A percentile compares a stretch with the other conserved stretches of the same genome.
Evolutionary conservation across 257 asterid genomes (phyloP).

Genomic region (Nicotiana tomentosiformis): DNA sequence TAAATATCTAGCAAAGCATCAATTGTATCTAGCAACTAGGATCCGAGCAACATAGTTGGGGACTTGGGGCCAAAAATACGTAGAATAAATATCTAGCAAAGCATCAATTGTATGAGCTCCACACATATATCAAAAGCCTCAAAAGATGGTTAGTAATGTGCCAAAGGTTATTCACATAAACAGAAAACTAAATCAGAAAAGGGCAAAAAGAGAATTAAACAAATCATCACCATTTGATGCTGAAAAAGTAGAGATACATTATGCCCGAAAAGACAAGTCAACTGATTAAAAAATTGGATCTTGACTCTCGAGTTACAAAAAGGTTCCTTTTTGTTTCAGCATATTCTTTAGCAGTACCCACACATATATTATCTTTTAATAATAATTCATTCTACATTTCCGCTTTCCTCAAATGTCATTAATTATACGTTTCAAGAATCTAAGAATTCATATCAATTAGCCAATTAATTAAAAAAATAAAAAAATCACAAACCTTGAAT

Average conservation of each 20-base stretch:
- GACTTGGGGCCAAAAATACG: background rate
- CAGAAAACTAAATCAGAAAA: background rate
- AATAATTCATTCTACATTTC: background rate
- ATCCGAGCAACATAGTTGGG: too few species aligned
- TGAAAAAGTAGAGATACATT: background rate
- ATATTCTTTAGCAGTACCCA: background rate
- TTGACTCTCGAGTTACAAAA: background rate
- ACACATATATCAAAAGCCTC: background rate
- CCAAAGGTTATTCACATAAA: background rate
- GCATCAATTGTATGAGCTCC: background rate
- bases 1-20: too few species aligned
- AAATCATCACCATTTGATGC: background rate
- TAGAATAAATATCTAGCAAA: background rate
- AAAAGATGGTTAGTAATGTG: background rate
- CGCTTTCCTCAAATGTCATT: background rate
- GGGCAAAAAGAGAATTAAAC: background rate
- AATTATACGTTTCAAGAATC: background rate
- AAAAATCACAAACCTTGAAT: constrained; percentile 44
- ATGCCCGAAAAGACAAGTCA: background rate
- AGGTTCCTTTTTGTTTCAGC: background rate
- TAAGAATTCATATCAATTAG: background rate
- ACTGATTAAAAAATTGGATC: background rate
- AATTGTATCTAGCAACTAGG: too few species aligned
- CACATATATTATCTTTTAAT: background rate
- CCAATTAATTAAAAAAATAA: background rate